These are phyloP conservation scores for Calonectria honghensis DNA, from an alignment of 2,329 filamentous ascomycete species.

Conservation along the genomic window DNA sequence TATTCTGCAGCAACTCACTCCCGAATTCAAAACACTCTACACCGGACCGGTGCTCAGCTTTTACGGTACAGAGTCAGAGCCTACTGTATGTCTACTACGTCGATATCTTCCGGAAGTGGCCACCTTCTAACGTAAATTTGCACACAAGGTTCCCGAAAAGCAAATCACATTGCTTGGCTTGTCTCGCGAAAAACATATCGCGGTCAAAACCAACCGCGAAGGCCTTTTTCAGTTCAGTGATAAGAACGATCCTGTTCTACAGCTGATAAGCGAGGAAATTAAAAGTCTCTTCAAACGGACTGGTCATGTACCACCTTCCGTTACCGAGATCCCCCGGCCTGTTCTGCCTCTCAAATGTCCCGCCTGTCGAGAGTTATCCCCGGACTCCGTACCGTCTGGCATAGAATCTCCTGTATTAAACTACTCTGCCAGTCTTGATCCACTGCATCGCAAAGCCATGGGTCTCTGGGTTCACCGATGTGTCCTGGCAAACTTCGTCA, in stretches of 20 bases:
- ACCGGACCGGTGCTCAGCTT: slow-evolving; percentile 11
- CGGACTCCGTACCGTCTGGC: background rate
- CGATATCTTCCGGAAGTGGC: background rate
- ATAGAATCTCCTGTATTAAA: background rate
- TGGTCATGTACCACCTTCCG: background rate
- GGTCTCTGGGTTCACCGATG: slow-evolving; percentile 25
- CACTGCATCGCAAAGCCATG: slow-evolving; percentile 2
- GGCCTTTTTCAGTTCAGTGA: slow-evolving; percentile 12
- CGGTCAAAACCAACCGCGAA: background rate
- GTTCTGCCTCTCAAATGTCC: slow-evolving; percentile 18
- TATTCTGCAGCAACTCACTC: slow-evolving; percentile 8
- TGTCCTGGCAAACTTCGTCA: slow-evolving; percentile 17
- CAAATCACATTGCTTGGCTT: background rate
- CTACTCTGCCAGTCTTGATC: slow-evolving; percentile 18
- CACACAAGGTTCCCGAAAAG: background rate
- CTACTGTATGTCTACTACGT: background rate
- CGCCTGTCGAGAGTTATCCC: slow-evolving; percentile 1
- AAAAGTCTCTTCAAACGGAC: background rate
- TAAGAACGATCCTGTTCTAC: background rate
- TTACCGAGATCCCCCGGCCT: background rate
- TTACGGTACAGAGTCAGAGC: background rate
- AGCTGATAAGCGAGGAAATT: slow-evolving; percentile 12
- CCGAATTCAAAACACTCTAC: slow-evolving; percentile 13
- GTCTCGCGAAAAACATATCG: slow-evolving; percentile 4
- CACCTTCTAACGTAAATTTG: background rate